A percentile compares a stretch with the other conserved stretches of the same genome.
Evolutionary conservation across 352 stramenopile species (phyloP).

Genomic region (Phytophthora brassicae): DNA sequence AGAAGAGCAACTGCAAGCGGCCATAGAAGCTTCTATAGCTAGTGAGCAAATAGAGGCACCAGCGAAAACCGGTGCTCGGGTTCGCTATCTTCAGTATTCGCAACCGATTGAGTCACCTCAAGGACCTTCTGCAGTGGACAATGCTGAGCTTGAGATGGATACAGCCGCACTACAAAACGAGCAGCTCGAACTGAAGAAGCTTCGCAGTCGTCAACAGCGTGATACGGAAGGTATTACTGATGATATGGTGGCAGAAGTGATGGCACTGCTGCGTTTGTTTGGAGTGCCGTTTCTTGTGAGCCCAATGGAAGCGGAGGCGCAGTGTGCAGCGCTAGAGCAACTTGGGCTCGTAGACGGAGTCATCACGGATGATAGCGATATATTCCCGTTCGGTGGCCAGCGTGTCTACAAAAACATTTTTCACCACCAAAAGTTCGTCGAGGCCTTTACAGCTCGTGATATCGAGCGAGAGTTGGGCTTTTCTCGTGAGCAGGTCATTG

Average conservation of each 20-base stretch:
- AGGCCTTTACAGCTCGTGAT: slow-evolving; percentile 95
- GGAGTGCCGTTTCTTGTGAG: slow-evolving; percentile 98
- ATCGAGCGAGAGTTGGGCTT: slow-evolving; percentile 93
- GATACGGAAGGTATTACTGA: slow-evolving; percentile 95
- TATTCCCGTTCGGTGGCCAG: slow-evolving; percentile 93
- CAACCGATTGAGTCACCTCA: slow-evolving; percentile 9
- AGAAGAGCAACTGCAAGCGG: slow-evolving; percentile 33
- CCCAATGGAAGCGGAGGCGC: slow-evolving; percentile 99
- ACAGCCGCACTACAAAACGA: slow-evolving; percentile 50
- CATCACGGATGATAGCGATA: slow-evolving; percentile 97
- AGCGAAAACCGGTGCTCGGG: slow-evolving; percentile 16
- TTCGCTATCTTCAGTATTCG: slow-evolving; percentile 56
- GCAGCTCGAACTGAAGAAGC: slow-evolving; percentile 73
- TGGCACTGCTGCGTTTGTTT: slow-evolving; percentile 96
- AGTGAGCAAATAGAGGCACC: slow-evolving; percentile 25
- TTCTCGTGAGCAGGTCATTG: slow-evolving; percentile 89
- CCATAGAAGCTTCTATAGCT: slow-evolving; percentile 39
- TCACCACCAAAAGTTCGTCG: slow-evolving; percentile 98
- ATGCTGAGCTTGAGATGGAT: slow-evolving; percentile 25
- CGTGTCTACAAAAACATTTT: slow-evolving; percentile 99
- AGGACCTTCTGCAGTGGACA: slow-evolving; percentile 14
- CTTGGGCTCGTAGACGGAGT: slow-evolving; percentile 97
- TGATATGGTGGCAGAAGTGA: slow-evolving; percentile 98
- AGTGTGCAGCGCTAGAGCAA: slow-evolving; percentile 96
- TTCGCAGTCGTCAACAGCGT: slow-evolving; percentile 76